Conservation (phyloP, 176 grass and related monocot species). For the Elaeis guineensis region DNA sequence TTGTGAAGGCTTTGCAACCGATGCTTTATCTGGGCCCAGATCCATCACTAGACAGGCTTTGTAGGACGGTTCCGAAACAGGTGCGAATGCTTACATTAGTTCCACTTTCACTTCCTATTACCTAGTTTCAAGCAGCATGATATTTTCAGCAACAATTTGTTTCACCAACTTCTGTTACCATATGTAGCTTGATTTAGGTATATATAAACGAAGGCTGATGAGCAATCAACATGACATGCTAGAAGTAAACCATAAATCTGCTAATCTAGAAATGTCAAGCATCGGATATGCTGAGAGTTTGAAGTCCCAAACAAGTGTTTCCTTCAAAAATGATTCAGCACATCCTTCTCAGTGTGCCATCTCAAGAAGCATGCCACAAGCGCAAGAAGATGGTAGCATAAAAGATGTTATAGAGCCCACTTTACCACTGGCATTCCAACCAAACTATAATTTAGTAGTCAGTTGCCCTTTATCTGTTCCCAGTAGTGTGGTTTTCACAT, state of each 20-base stretch:
- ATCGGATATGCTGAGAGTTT: constrained; percentile 11
- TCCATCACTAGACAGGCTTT: constrained; percentile 33
- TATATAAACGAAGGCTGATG: constrained; percentile 15
- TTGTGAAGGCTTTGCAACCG: constrained; percentile 41
- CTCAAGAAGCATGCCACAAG: constrained; percentile 3
- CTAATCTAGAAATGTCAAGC: constrained; percentile 10
- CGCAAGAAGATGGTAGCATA: neutral
- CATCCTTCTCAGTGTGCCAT: constrained; percentile 19
- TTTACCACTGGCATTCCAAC: constrained; percentile 7
- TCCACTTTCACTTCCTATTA: too few relatives aligned
- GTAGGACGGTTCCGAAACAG: constrained; percentile 29
- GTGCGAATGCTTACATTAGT: constrained; percentile 2
- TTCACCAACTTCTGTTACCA: constrained; percentile 11
- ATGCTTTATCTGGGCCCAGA: constrained; percentile 43
- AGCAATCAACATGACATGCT: neutral
- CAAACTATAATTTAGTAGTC: neutral
- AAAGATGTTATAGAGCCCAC: too few relatives aligned
- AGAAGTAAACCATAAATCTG: neutral
- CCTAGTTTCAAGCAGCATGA: too few relatives aligned
- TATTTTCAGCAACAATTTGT: neutral
- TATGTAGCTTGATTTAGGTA: constrained; percentile 45
- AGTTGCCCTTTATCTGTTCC: neutral
- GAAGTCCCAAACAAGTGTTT: neutral
- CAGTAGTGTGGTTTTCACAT: neutral
- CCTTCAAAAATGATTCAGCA: constrained; percentile 12